These are phyloP conservation scores for Botryobasidium botryosum DNA, from an alignment of 768 basidiomycete species.

Conservation along the genomic window DNA sequence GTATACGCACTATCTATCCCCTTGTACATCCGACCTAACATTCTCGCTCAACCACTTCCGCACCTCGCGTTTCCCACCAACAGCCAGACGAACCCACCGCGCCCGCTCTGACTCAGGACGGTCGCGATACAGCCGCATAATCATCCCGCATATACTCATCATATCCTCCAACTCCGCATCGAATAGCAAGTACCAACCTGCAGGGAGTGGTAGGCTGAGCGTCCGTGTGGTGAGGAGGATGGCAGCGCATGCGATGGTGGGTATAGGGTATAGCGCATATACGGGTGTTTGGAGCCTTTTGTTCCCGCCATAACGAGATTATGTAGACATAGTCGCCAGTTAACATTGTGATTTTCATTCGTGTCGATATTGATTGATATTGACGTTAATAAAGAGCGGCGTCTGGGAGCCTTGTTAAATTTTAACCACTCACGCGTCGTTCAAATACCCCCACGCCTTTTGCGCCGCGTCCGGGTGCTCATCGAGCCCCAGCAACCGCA, in stretches of 20 bases:
- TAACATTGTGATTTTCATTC: too few species aligned
- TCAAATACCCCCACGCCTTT: conserved; percentile 85
- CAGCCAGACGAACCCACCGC: conserved; percentile 31
- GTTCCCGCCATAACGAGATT: background rate
- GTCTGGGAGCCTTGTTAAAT: background rate
- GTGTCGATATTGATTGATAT: conserved; percentile 3
- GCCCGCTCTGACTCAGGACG: conserved; percentile 26
- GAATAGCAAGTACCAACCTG: conserved; percentile 85
- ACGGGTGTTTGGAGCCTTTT: conserved; percentile 88
- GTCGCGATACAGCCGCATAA: conserved; percentile 63
- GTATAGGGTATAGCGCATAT: conserved; percentile 76
- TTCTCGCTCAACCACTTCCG: conserved; percentile 77
- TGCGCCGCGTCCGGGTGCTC: conserved; percentile 51
- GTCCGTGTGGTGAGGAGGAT: conserved; percentile 69
- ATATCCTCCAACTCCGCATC: conserved; percentile 84
- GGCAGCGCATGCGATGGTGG: conserved; percentile 76
- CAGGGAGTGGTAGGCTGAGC: conserved; percentile 57
- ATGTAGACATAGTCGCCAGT: too few species aligned
- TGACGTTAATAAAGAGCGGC: conserved; percentile 3
- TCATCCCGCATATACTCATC: conserved; percentile 65
- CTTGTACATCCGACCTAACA: too few species aligned
- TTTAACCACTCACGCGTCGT: conserved; percentile 70
- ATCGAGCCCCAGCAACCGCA: conserved; percentile 76
- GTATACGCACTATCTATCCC: too few species aligned
- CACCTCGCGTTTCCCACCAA: conserved; percentile 64